A percentile compares a stretch with the other conserved stretches of the same genome.
These are phyloP conservation scores for Fusarium buxicola DNA, from an alignment of 2,329 filamentous ascomycete species.

Conservation along the genomic window DNA sequence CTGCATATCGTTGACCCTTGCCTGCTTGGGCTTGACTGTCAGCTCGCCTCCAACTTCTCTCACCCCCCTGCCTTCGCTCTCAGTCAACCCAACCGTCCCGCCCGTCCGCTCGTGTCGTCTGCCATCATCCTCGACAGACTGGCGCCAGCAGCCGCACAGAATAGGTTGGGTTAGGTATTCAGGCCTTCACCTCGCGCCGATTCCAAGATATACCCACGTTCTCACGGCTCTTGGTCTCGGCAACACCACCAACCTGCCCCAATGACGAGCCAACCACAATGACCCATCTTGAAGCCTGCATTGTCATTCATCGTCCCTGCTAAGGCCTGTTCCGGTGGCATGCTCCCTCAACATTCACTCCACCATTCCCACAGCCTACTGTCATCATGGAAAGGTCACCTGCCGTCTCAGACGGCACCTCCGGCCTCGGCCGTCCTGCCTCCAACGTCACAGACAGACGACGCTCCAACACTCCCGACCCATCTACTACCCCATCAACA, in stretches of 20 bases:
- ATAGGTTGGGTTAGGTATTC: slow-evolving; percentile 47
- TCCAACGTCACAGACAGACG: slow-evolving; percentile 34
- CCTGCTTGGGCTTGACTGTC: slow-evolving; percentile 14
- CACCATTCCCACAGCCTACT: slow-evolving; percentile 42
- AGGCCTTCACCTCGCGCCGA: slow-evolving; percentile 28
- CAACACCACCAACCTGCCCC: slow-evolving; percentile 41
- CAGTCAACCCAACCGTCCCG: slow-evolving; percentile 40
- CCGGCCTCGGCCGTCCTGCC: slow-evolving; percentile 36
- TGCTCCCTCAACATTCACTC: slow-evolving; percentile 48
- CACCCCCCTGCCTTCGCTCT: slow-evolving; percentile 21
- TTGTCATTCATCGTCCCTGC: slow-evolving; percentile 46
- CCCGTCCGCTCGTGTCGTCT: slow-evolving; percentile 43
- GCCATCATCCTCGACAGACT: slow-evolving; percentile 35
- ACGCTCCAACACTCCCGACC: slow-evolving; percentile 42
- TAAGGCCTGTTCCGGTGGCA: slow-evolving; percentile 49
- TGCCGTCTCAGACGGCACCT: slow-evolving; percentile 43
- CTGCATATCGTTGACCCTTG: slow-evolving; percentile 10
- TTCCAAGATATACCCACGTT: slow-evolving; percentile 12
- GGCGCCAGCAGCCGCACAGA: slow-evolving; percentile 42
- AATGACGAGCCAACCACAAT: slow-evolving; percentile 53
- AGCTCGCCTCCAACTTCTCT: slow-evolving; percentile 16
- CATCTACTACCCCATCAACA: slow-evolving; percentile 39
- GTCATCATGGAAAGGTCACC: slow-evolving; percentile 53
- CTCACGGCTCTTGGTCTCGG: slow-evolving; percentile 34
- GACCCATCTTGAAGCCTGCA: slow-evolving; percentile 46